phyloP scores from a whole-genome alignment of 371 early-diverging fungal genomes.

The Actinomortierella ambigua region DNA sequence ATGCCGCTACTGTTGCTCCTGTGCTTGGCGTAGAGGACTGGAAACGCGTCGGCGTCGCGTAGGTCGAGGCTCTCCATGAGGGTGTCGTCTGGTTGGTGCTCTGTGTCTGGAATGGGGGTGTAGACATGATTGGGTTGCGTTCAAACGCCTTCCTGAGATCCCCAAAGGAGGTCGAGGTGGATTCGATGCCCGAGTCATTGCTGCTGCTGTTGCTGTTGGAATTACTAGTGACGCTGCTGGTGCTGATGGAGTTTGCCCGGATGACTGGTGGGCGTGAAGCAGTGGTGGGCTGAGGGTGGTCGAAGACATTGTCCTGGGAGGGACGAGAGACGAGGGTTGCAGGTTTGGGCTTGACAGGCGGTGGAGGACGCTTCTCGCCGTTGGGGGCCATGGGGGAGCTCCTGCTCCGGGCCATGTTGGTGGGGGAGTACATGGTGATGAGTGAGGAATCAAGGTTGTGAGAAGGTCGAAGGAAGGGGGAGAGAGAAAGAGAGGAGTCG shows the following conservation, averaged over 20 bases:
- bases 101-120: constrained; percentile 5
- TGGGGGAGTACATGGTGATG: constrained; percentile 4
- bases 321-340: constrained; percentile 9
- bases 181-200: constrained; percentile 3
- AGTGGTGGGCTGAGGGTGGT: too few relatives aligned
- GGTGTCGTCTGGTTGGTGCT: too few relatives aligned
- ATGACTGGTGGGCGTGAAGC: constrained; percentile 2
- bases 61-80: constrained; percentile 6
- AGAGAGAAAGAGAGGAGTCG: background rate
- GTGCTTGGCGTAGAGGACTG: constrained; percentile 11
- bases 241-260: background rate
- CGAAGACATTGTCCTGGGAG: too few relatives aligned
- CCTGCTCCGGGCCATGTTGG: background rate
- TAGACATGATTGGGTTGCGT: constrained; percentile 24
- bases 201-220: constrained; percentile 13
- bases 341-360: constrained; percentile 38
- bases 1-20: constrained; percentile 1
- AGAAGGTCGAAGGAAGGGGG: background rate
- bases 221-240: background rate
- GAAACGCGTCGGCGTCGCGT: constrained; percentile 2
- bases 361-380: constrained; percentile 26
- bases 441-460: background rate
- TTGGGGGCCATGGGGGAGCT: background rate
- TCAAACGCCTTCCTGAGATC: constrained; percentile 37
- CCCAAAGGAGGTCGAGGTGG: constrained; percentile 29